phyloP scores from a whole-genome alignment of 2,329 filamentous ascomycete genomes.

The Colletotrichum sp. region DNA sequence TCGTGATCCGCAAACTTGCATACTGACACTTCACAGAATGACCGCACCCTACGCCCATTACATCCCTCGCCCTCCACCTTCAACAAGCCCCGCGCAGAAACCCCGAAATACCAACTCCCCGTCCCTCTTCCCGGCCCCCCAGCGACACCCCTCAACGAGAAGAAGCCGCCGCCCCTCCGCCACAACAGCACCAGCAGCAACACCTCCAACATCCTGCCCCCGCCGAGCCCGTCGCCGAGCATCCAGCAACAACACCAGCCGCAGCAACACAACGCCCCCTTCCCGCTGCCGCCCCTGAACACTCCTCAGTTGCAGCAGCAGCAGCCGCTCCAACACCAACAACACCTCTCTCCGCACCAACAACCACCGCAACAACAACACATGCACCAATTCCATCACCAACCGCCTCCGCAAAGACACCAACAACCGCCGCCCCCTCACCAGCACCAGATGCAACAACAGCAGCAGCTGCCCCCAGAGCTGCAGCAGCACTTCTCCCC shows the following conservation, averaged over 20 bases:
- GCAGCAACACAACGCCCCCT: constrained; percentile 1
- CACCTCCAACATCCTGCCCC: constrained; percentile 25
- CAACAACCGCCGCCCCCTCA: background rate
- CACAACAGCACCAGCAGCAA: constrained; percentile 11
- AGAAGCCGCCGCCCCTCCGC: background rate
- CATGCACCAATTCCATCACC: background rate
- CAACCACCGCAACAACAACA: background rate
- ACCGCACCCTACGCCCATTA: constrained; percentile 31
- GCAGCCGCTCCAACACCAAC: background rate
- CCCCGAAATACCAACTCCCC: constrained; percentile 2
- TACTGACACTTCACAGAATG: constrained; percentile 25
- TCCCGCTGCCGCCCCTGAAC: constrained; percentile 12
- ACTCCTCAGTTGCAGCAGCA: background rate
- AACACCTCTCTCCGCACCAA: constrained; percentile 1
- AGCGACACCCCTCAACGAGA: constrained; percentile 6
- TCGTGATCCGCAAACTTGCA: too few species aligned
- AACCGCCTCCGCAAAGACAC: background rate
- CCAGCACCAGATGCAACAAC: constrained; percentile 21
- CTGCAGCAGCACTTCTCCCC: constrained; percentile 18
- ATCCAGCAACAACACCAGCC: constrained; percentile 12
- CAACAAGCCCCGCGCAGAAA: constrained; percentile 25
- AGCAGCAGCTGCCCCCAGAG: constrained; percentile 20
- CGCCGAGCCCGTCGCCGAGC: constrained; percentile 13
- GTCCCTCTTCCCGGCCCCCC: constrained; percentile 14
- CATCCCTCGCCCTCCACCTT: constrained; percentile 21